Base-by-base conservation (phyloP, 441 rosid species). In the Euphorbia celastroides region DNA sequence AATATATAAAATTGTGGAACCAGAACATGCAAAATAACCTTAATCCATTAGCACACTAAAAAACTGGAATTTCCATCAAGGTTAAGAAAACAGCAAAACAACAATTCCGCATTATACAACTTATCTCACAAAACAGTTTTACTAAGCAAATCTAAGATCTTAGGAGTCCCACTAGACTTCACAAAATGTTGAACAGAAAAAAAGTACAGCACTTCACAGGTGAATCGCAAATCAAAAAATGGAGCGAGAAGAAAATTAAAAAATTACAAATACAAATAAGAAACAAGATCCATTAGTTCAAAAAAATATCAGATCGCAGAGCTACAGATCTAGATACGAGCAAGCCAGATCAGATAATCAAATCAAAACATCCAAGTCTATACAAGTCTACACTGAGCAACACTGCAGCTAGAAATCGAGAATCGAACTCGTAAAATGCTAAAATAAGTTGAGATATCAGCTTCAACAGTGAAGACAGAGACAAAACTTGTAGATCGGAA, bases 331-430 rank as follows among this genome's bases (percentile, higher is more conserved):
- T 63, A 57, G 46, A 46, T 2, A 64, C 4, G 16, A 14, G 30
- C 44, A 52, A 46, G 20, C 5, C 67, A 77, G 75, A 78, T 75
- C 77, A 69, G 25, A 30, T 63, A 65, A 73, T 44, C 54, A 44
- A 66, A 66, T 26, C 63, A 34, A 55, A 13, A 22, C 31, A 59
- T 19, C 23, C 7, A 7, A 25, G 9, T 25, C 32, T 5, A 55
- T 38, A 1, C 0, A 16, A 25, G 7, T 25, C 31, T 12, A 12
- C 27, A 55, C 30, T 0, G 1, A 61, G 22, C 8, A 2, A 57
- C 7, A 16, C 11, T 28, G 27, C 11, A 11, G 4, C 22, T 19
- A 7, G 22, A 42, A 42, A 23, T 5, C 14, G 6, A 61, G 4
- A 41, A 3, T 62, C 6, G 42, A 44, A 10, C 7, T 6, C 3